Conservation (phyloP, 345 rosid genomes). For the Melastoma malabathricum region DNA sequence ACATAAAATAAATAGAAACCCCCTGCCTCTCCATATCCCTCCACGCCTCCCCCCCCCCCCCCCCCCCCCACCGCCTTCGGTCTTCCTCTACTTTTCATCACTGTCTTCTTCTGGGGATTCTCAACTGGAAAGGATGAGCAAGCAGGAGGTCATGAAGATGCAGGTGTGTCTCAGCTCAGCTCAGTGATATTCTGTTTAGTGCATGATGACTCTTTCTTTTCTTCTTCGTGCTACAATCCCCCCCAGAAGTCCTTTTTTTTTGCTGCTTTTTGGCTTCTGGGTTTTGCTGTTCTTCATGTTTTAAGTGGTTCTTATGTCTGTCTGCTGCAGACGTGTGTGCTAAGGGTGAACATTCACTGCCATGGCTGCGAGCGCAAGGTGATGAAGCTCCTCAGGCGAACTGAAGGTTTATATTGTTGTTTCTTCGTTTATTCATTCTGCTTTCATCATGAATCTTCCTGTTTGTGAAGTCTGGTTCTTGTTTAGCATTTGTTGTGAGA, state of each 20-base stretch:
- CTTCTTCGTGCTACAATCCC: too few relatives aligned
- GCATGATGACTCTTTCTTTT: too few relatives aligned
- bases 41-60: too few relatives aligned
- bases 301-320: constrained; percentile 2
- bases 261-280: neutral
- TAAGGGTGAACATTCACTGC: constrained; percentile 80
- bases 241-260: neutral
- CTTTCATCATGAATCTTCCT: neutral
- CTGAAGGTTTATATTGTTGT: constrained; percentile 56
- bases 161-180: constrained; percentile 36
- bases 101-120: too few relatives aligned
- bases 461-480: neutral
- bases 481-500: neutral
- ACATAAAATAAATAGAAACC: too few relatives aligned
- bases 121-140: constrained; percentile 46
- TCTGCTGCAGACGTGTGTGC: constrained; percentile 61
- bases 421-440: too few relatives aligned
- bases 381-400: constrained; percentile 54
- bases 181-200: too few relatives aligned
- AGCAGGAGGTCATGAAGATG: constrained; percentile 65
- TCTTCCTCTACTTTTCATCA: too few relatives aligned
- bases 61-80: too few relatives aligned
- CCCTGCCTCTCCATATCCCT: too few relatives aligned
- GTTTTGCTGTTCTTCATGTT: neutral
- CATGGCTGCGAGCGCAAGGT: constrained; percentile 82